Evolutionary conservation across 1,139 yeast genomes (phyloP), one percentile per base, ranked within the genome.

Genomic region (Pneumocystis carinii): DNA sequence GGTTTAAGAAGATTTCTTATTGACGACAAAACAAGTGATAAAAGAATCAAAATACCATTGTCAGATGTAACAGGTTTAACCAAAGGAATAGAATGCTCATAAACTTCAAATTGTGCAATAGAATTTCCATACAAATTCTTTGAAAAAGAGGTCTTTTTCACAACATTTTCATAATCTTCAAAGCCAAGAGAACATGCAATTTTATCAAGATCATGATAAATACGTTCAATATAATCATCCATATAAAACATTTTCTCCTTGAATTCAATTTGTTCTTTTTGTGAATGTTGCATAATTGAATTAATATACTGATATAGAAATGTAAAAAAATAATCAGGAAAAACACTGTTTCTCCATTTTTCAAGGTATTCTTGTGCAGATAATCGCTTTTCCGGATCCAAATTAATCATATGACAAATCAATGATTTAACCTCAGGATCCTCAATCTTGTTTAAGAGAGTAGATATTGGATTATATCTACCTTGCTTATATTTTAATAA

Each of bases 401-500:
- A 71, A 62, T 77, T 74, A 5, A 88, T 81, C 84, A 92, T 84
- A 65, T 81, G 79, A 58, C 72, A 68, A 1, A 90, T 81, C 66
- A 92, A 72, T 17, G 53, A 36, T 12, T 79, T 78, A 1, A 88
- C 77, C 56, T 76, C 69, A 0, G 71, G 68, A 68, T 86, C 83
- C 32, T 79, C 77, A 61, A 86, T 80, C 32, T 79, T 78, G 38
- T 81, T 76, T 66, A 85, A 73, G 68, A 81, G 55, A 6, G 48
- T 17, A 37, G 41, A 17, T 53, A 48, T 15, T 14, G 67, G 65
- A 60, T 65, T 64, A 69, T 80, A 85, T 66, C 86, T 90, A 6
- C 83, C 81, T 67, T 81, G 82, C 69, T 85, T 85, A 73, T 87
- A 92, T 73, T 86, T 87, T 77, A 88, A 90, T 67, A 90, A 76